Base-by-base conservation (phyloP, 208 protist genomes). In the Willaertia magna region DNA sequence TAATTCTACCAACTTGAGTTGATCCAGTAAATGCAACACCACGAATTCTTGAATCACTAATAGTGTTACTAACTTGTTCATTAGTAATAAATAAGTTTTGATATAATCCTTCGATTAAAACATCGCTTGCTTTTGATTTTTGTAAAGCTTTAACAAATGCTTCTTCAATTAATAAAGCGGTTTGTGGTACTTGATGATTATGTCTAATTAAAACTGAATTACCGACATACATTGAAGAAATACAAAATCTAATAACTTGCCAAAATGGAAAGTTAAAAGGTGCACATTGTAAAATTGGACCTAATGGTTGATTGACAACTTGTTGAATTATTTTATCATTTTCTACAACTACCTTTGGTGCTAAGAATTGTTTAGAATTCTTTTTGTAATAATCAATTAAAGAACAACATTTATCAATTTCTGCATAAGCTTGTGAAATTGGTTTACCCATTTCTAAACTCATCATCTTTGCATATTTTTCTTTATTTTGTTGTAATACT, bases 1-100 rank as follows among this genome's bases (percentile, higher is more conserved):
- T 89, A 43, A 88, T 82, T 87, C 92, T 93, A 34, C 95, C 95
- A 74, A 93, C 92, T 26, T 85, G 48, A 40, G 91, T 93, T 74
- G 91, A 94, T 42, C 95, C 94, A 34, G 95, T 97, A 86, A 97
- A 96, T 85, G 93, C 93, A 79, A 96, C 87, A 89, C 95, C 96
- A 88, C 96, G 89, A 20, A 96, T 90, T 47, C 92, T 92, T 16
- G 90, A 87, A 89, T 95, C 92, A 67, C 22, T n/a, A 67, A 67
- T 67, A 4, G 55, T n/a, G 7, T 16, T 67, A 34, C 55, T 67
- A 18, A 67, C 55, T 67, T 67, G 55, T 67, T 67, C 22, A 67
- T 67, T 67, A 9, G 26, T 26, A 67, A 67, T 16, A 9, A 67
- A 67, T 12, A 67, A 0, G 34, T 67, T 67, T 67, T 67, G 55